phyloP scores from a whole-genome alignment of 306 rosid genomes.

The Casuarina glauca region DNA sequence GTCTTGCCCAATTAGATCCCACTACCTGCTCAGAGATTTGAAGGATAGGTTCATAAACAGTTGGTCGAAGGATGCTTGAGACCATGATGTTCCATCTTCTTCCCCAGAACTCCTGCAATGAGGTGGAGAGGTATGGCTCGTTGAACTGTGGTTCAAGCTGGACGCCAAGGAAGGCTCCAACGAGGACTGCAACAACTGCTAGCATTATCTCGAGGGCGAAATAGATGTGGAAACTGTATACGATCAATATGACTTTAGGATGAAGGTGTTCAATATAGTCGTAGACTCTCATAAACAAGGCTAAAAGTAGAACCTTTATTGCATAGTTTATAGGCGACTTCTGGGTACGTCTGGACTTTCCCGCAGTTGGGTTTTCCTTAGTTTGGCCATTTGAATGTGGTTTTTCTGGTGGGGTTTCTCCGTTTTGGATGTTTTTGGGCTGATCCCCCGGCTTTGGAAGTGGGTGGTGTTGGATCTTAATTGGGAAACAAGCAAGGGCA shows the following conservation, averaged over 20 bases:
- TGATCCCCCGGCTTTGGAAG: background rate
- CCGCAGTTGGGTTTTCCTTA: slow-evolving; percentile 4
- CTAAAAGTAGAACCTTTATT: slow-evolving; percentile 21
- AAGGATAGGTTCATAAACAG: slow-evolving; percentile 37
- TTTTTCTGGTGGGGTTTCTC: background rate
- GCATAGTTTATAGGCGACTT: slow-evolving; percentile 20
- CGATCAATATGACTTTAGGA: slow-evolving; percentile 8
- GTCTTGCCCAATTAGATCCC: slow-evolving; percentile 21
- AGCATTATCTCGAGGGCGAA: slow-evolving; percentile 31
- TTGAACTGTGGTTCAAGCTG: slow-evolving; percentile 46
- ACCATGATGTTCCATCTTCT: slow-evolving; percentile 47
- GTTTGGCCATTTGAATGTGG: background rate
- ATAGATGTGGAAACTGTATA: slow-evolving; percentile 37
- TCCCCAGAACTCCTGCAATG: slow-evolving; percentile 49
- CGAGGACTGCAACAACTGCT: slow-evolving; percentile 25
- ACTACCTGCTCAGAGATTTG: background rate
- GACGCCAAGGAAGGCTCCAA: slow-evolving; percentile 24
- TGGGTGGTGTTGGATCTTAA: slow-evolving; percentile 8
- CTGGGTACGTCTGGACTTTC: background rate
- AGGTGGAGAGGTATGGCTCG: slow-evolving; percentile 41
- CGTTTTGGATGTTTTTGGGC: background rate
- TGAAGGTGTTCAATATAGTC: slow-evolving; percentile 25
- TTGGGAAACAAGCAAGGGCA: slow-evolving; percentile 8
- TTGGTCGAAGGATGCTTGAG: slow-evolving; percentile 37
- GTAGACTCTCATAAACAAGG: slow-evolving; percentile 3